Base-by-base conservation (phyloP, 371 early-diverging fungal genomes). In the Globomyces sp. region DNA sequence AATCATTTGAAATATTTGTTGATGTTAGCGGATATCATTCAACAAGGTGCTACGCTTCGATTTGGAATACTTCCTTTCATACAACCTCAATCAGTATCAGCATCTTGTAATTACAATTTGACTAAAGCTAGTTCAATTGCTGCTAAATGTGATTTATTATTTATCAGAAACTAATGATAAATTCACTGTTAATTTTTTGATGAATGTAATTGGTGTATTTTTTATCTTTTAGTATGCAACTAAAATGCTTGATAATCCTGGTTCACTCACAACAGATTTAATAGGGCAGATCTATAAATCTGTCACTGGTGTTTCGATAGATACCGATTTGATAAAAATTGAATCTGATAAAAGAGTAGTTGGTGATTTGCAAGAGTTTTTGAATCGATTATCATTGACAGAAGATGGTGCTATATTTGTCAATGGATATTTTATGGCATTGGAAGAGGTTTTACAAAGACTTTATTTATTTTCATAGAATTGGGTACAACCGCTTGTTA, bases 351-450 rank as follows among this genome's bases (percentile, higher is more conserved):
- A 55, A 40, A 40, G 40, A n/a, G 34, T 55, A 39, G 34, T 8
- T 55, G 37, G 40, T 5, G 55, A 55, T 3, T 39, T 55, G 1
- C 55, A 2, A 5, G 5, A 55, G 4, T 5, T 39, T 2, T 41
- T 39, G 40, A 40, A 37, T 55, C 3, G 55, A 55, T 39, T 55
- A 37, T 77, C 89, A 6, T 55, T 74, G 0, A 49, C 71, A 0
- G 73, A 77, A 39, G 72, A 80, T 11, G 74, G 89, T 62, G 71
- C 77, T 41, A 67, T 80, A 2, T 47, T 91, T 2, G 68, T 73
- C 2, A 55, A 55, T 55, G 55, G 55, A 3, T 36, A 55, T 8
- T 55, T 10, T 39, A 39, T 55, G 34, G 34, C 55, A 2, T 41
- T 55, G 3, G 37, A 55, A 55, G 79, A 85, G 13, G 87, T 89